Base-by-base conservation (phyloP, 306 rosid genomes). In the Crotalaria pallida region DNA sequence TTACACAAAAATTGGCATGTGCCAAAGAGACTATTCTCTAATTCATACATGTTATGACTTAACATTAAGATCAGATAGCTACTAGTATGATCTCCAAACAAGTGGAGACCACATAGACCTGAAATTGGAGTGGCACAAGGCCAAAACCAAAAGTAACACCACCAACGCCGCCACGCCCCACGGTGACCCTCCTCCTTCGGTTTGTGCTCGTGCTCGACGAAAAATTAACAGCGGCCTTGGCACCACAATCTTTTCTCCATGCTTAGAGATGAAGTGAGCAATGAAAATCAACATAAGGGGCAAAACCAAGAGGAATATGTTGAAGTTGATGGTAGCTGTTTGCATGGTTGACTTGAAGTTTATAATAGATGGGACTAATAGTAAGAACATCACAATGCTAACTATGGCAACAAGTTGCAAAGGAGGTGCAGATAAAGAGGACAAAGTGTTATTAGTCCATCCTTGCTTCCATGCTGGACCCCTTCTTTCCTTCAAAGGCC, bases 81-180 rank as follows among this genome's bases (percentile, higher is more conserved):
- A 18, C 18, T 79, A 84, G 41, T 83, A 43, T 19, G 89, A 58
- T 61, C 77, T 53, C 85, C 81, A 82, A 61, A 88, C 34, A 0
- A 74, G 64, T 4, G 93, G 85, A 50, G 86, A 79, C 94, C 96
- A 88, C 84, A 41, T 84, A 52, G 94, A 82, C 73, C 84, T 84
- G 68, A 82, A 81, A 67, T 75, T 70, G 49, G 94, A 75, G 64
- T 79, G 87, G 77, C 47, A 81, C 4, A 82, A 86, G 6, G 88
- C 57, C 86, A 88, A 71, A 6, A 86, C 48, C 80, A 88, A 55
- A 38, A 91, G 76, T 44, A 91, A 44, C 60, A 82, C 38, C 68
- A 91, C 77, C 45, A 86, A 38, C 49, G 80, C 78, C 0, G 79
- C 88, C 11, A 87, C 82, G 1, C 90, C 86, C 96, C 92, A 91